Evolutionary conservation across 495 filamentous ascomycete genomes (phyloP), one percentile per base, ranked within the genome.

Genomic region (Podospora anserina): DNA sequence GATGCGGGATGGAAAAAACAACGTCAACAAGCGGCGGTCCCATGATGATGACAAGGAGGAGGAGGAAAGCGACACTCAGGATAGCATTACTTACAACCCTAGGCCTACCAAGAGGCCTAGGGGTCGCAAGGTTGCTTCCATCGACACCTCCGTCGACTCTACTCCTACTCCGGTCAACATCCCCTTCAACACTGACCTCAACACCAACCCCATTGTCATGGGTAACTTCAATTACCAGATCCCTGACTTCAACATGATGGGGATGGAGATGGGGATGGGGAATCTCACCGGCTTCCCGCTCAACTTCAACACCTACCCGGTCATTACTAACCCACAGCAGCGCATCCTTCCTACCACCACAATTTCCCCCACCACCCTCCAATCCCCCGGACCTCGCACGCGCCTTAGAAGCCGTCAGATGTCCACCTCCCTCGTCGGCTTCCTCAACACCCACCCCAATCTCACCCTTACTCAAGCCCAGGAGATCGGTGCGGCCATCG

Each of bases 351-450:
- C 39, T 49, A 5, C 23, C 23, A 23, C 23, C 23, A 2, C 7
- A 13, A 13, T 49, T 13, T 49, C 13, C 9, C 39, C 39, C 5
- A 11, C 2, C 9, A 11, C 2, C 1, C 39, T 49, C 39, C 28
- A 32, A 54, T 34, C 66, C 27, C 6, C n/a, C 7, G 66, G 68
- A 4, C 68, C 59, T 6, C 26, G 49, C 5, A 70, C 68, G 26
- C 64, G 68, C 59, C 65, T 66, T 28, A 49, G 64, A 23, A 66
- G 64, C 64, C 39, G 64, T 26, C 44, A 70, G 64, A 30, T 56
- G 53, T 20, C 30, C 15, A 39, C 32, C 3, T 7, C 16, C 11
- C 23, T 66, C n/a, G 32, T 63, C 19, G 30, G 9, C 20, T 44
- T 66, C 63, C 39, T 67, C 11, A 30, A 63, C 32, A 3, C 0